These are phyloP conservation scores for Microdochium nivale DNA, from an alignment of 2,329 filamentous ascomycete genomes.

Conservation along the genomic window DNA sequence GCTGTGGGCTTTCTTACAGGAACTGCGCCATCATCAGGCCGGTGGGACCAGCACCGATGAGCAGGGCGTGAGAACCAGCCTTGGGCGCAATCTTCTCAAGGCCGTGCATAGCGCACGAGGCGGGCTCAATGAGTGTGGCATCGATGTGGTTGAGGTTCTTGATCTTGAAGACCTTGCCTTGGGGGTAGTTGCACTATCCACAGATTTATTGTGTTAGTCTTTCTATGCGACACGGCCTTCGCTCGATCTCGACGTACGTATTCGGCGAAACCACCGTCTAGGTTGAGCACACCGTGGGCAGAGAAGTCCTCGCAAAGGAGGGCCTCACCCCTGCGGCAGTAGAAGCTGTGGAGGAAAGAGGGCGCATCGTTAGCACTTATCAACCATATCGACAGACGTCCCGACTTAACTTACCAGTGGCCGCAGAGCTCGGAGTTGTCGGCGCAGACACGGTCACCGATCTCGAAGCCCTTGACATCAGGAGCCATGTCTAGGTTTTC, in stretches of 20 bases:
- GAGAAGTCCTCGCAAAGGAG: constrained; percentile 63
- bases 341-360: constrained; percentile 40
- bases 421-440: constrained; percentile 61
- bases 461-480: constrained; percentile 49
- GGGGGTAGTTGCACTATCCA: constrained; percentile 33
- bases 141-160: constrained; percentile 59
- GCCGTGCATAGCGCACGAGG: constrained; percentile 63
- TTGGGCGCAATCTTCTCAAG: constrained; percentile 60
- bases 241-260: constrained; percentile 29
- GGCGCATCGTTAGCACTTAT: constrained; percentile 3
- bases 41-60: constrained; percentile 60
- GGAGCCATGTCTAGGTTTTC: constrained; percentile 16
- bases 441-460: constrained; percentile 57
- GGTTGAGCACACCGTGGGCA: constrained; percentile 52
- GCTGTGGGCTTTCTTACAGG: constrained; percentile 11
- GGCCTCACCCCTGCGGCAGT: constrained; percentile 60
- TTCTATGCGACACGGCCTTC: not conserved
- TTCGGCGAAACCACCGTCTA: constrained; percentile 66
- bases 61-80: constrained; percentile 54
- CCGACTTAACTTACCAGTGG: constrained; percentile 38
- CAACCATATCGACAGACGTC: not conserved
- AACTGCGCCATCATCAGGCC: constrained; percentile 41
- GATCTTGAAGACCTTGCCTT: constrained; percentile 53
- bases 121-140: constrained; percentile 61
- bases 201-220: not conserved